Conservation (phyloP, 805 yeast species). For the Isabelozyma gotoi region DNA sequence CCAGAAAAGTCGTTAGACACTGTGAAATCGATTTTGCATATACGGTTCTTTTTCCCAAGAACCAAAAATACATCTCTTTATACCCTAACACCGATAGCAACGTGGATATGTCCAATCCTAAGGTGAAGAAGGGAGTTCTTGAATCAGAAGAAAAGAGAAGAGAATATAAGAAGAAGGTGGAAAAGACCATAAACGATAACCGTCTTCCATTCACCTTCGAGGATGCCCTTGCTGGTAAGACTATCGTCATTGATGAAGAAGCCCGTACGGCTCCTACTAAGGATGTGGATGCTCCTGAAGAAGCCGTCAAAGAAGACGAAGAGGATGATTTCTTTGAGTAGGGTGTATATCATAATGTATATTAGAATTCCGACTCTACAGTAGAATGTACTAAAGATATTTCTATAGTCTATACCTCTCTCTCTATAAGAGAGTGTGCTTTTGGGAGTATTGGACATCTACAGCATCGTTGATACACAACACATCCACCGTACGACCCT, state of each 20-base stretch:
- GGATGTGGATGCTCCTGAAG: constrained; percentile 49
- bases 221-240: constrained; percentile 43
- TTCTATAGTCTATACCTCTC: too few species aligned
- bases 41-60: constrained; percentile 72
- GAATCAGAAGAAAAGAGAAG: constrained; percentile 44
- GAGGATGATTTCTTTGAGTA: constrained; percentile 49
- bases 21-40: constrained; percentile 73
- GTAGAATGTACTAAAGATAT: too few species aligned
- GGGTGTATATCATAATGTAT: constrained; percentile 5
- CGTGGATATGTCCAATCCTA: constrained; percentile 20
- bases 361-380: constrained; percentile 4
- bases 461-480: constrained; percentile 66
- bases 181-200: constrained; percentile 50
- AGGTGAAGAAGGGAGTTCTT: constrained; percentile 40
- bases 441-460: constrained; percentile 45
- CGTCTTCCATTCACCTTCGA: constrained; percentile 53
- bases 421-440: neutral
- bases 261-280: constrained; percentile 13
- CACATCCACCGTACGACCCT: constrained; percentile 47
- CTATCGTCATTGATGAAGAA: constrained; percentile 24
- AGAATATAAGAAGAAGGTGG: constrained; percentile 49
- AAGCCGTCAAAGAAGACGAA: constrained; percentile 22
- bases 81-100: constrained; percentile 51
- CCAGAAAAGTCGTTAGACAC: constrained; percentile 52
- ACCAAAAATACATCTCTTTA: constrained; percentile 75